Conservation (phyloP, 768 basidiomycete genomes). For the Leccinum broughii region DNA sequence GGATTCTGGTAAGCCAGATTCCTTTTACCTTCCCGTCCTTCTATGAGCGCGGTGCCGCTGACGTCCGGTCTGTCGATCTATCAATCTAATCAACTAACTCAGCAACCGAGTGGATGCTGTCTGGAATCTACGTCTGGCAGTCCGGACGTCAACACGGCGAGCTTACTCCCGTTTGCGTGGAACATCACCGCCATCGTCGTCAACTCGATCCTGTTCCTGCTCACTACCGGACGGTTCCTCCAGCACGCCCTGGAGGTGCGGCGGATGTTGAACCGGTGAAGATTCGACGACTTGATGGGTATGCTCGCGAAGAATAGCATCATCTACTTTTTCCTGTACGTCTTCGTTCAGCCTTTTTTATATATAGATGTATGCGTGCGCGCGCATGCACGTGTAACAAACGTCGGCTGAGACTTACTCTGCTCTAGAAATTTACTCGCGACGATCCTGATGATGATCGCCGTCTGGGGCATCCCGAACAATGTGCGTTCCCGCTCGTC, state of each 20-base stretch:
- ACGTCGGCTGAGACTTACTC: background rate
- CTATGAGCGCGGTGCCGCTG: no score
- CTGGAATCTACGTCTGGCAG: conserved; percentile 19
- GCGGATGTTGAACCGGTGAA: conserved; percentile 11
- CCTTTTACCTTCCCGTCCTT: no score
- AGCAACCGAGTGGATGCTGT: conserved; percentile 20
- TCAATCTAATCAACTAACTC: no score
- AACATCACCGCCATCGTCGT: conserved; percentile 13
- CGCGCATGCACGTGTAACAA: background rate
- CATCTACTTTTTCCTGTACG: conserved; percentile 22
- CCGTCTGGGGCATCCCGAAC: conserved; percentile 13
- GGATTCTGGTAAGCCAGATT: conserved; percentile 13
- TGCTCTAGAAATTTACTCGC: conserved; percentile 16
- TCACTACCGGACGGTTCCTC: conserved; percentile 17
- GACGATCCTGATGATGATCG: conserved; percentile 18
- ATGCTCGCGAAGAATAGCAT: conserved; percentile 21
- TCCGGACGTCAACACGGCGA: conserved; percentile 3
- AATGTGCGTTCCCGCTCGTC: conserved; percentile 9
- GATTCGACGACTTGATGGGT: conserved; percentile 14
- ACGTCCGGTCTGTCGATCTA: background rate
- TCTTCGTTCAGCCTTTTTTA: background rate
- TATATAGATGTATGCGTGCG: background rate
- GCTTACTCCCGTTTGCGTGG: conserved; percentile 15
- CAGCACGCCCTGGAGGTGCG: conserved; percentile 12
- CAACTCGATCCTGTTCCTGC: conserved; percentile 16